Evolutionary conservation across 164 flowering plant genomes (phyloP), one percentile per base, ranked within the genome.

Genomic region (Akebia trifoliata): DNA sequence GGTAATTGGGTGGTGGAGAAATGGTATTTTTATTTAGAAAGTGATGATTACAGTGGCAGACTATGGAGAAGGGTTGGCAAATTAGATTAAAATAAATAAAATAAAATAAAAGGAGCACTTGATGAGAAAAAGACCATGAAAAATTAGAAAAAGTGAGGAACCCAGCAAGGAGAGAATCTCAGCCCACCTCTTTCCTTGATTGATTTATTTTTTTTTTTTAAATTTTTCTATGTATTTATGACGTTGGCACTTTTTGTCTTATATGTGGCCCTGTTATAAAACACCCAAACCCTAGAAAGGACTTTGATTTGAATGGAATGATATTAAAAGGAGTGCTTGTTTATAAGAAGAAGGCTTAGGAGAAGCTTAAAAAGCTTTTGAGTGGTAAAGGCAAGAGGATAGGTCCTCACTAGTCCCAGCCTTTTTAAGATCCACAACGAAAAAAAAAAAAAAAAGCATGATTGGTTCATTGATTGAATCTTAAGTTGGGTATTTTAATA

Each of bases 231-330:
- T 36, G n/a, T n/a, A 45, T 20, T 7, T 45, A 25, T 72, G 78
- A 70, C 64, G 71, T 69, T 54, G 63, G 65, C 57, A 73, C 81
- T 84, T 85, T 85, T 69, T 80, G 84, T 75, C 84, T 64, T 78
- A 80, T 72, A 74, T 67, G 69, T 73, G 70, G 64, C 70, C 56
- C 70, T 74, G 70, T 70, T 64, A 77, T 67, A 74, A 77, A 64
- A 77, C 73, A 76, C 86, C 84, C 86, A 78, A 78, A 78, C 70
- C 69, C 71, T 61, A 65, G 4, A 77, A 77, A 76, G 29, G 78
- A 15, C 38, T 64, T 73, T 80, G 76, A 75, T 69, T 78, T 76
- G 69, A 74, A 72, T 62, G 62, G 60, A 69, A 71, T 61, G 63
- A 35, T 60, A 25, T 47, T 47, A 47, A 47, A 24, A 26, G 28